phyloP scores from a whole-genome alignment of 139 green algal genomes.

The Spirogloea muscicola region DNA sequence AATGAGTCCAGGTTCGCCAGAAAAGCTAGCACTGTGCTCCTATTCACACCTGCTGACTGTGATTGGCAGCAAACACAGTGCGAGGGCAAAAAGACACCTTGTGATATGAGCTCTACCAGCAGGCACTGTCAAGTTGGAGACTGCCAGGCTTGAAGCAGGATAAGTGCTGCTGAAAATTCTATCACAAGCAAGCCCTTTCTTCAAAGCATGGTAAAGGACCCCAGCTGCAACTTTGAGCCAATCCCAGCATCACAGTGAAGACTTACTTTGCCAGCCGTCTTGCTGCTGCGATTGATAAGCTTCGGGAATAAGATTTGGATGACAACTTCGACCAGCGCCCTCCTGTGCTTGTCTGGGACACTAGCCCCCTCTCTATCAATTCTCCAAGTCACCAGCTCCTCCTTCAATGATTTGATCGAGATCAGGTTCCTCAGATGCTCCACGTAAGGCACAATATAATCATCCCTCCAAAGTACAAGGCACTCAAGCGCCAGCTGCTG shows the following conservation, averaged over 20 bases:
- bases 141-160: too few species aligned
- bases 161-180: too few species aligned
- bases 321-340: slow-evolving; percentile 65
- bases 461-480: slow-evolving; percentile 13
- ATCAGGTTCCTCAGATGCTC: slow-evolving; percentile 7
- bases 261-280: slow-evolving; percentile 24
- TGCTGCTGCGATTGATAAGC: slow-evolving; percentile 70
- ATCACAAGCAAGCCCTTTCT: too few species aligned
- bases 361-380: slow-evolving; percentile 6
- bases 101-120: too few species aligned
- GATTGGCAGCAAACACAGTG: too few species aligned
- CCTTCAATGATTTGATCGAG: slow-evolving; percentile 4
- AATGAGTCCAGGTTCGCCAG: slow-evolving; percentile 4
- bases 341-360: slow-evolving; percentile 53
- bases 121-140: too few species aligned
- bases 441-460: slow-evolving; percentile 6
- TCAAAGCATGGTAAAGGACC: too few species aligned
- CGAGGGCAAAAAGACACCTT: too few species aligned
- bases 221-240: too few species aligned
- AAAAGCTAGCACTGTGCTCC: slow-evolving; percentile 10
- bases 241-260: too few species aligned
- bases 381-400: slow-evolving; percentile 15
- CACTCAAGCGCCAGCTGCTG: slow-evolving; percentile 17
- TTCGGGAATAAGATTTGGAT: slow-evolving; percentile 76
- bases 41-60: slow-evolving; percentile 16